These are phyloP conservation scores for Sarocladium strictum DNA, from an alignment of 2,329 filamentous ascomycete genomes.

Conservation along the genomic window DNA sequence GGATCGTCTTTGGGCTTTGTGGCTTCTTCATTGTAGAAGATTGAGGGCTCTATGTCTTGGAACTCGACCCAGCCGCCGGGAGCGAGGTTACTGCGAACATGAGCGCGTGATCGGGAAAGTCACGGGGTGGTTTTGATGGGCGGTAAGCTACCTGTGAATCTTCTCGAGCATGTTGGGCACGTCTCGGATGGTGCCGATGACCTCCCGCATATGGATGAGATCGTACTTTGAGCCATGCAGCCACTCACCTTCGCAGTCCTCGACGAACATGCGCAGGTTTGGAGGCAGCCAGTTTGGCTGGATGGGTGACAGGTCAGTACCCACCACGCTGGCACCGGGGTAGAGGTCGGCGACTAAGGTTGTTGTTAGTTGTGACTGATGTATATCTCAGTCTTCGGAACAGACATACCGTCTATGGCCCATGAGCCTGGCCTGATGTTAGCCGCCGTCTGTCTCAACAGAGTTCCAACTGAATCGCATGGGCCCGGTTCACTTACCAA, in stretches of 20 bases:
- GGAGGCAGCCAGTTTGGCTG: slow-evolving; percentile 47
- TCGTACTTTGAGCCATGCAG: slow-evolving; percentile 46
- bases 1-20: slow-evolving; percentile 35
- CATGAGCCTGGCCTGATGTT: slow-evolving; percentile 32
- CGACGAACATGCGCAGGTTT: slow-evolving; percentile 57
- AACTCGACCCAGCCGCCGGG: slow-evolving; percentile 48
- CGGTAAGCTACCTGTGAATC: slow-evolving; percentile 24
- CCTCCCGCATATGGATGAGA: slow-evolving; percentile 46
- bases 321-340: slow-evolving; percentile 36
- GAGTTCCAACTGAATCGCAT: no score
- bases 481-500: slow-evolving; percentile 28
- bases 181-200: slow-evolving; percentile 46
- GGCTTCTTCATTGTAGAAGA: slow-evolving; percentile 38
- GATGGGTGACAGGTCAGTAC: slow-evolving; percentile 42
- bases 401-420: slow-evolving; percentile 42
- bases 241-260: slow-evolving; percentile 56
- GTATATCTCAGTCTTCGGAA: no score
- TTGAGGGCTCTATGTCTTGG: slow-evolving; percentile 36
- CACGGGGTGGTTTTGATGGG: slow-evolving; percentile 10
- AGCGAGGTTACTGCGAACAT: slow-evolving; percentile 28
- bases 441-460: no score
- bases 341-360: slow-evolving; percentile 42
- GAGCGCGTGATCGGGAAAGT: not conserved
- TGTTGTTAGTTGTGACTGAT: not conserved
- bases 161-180: slow-evolving; percentile 38